Conservation (phyloP, 2,329 filamentous ascomycete genomes). For the Geosmithia putterillii region DNA sequence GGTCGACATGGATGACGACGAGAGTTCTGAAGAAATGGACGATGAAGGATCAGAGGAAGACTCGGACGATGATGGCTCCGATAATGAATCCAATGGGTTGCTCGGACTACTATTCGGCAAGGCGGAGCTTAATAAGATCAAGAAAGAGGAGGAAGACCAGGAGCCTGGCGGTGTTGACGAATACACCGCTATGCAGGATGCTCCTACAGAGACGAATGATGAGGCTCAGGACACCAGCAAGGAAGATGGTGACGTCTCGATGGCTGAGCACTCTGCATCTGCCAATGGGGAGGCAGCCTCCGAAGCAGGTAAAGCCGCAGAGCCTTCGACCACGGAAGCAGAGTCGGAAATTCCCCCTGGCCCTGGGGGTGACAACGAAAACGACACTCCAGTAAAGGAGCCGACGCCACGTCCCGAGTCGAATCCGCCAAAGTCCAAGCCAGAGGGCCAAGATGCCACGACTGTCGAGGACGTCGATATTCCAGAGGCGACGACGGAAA, state of each 20-base stretch:
- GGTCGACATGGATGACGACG: constrained; percentile 56
- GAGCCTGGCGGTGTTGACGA: constrained; percentile 16
- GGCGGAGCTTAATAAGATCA: constrained; percentile 40
- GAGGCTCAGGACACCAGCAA: background rate
- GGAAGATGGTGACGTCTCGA: background rate
- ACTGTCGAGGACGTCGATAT: background rate
- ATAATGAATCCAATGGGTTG: constrained; percentile 26
- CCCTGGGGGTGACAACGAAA: background rate
- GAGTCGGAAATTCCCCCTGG: background rate
- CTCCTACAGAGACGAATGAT: background rate
- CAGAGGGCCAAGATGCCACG: background rate
- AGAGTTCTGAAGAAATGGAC: constrained; percentile 36
- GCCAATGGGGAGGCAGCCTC: background rate
- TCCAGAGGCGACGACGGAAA: background rate
- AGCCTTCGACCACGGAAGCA: background rate
- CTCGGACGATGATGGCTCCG: constrained; percentile 23
- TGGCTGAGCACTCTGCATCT: background rate
- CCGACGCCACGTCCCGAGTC: background rate
- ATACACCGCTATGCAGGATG: constrained; percentile 12
- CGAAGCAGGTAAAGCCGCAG: background rate
- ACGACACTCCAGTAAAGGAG: background rate
- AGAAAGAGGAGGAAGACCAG: constrained; percentile 14
- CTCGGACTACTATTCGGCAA: constrained; percentile 48
- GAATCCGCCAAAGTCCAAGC: background rate
- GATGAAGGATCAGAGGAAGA: constrained; percentile 30